Evolutionary conservation across 768 basidiomycete species (phyloP), one percentile per base, ranked within the genome.

Genomic region (Hygrocybe coccinea): DNA sequence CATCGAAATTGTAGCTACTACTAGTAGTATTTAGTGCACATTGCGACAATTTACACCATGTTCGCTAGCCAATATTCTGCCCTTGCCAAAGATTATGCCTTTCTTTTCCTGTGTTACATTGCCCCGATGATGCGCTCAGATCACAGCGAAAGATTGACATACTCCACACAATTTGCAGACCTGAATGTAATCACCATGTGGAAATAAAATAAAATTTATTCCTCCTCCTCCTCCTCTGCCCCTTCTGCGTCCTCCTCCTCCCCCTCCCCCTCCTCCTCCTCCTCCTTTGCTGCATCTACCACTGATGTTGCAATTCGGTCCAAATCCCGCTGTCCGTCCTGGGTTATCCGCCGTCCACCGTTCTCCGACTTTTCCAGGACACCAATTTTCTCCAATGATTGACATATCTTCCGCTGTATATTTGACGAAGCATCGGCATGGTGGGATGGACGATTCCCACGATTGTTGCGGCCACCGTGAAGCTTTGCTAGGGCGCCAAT

Each of bases 321-420:
- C 74, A 95, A 79, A 71, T 97, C 94, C 66, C 94, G 87, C 74
- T 92, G 90, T 60, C 95, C 95, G 69, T 97, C 95, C 76, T 97
- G 95, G 70, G 85, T 86, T 71, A 98, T 95, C 77, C 91, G 85
- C 67, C 97, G 86, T 59, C 95, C 95, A 64, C 95, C 97, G 68
- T 95, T 93, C 43, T 89, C 85, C 58, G 89, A 84, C 75, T 87
- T 81, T 78, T 98, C 97, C 66, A 98, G 80, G 56, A 98, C 97
- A 67, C 95, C 95, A 68, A 99, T 97, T 82, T 95, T 97, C 82
- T 97, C 95, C 64, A 98, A 79, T 45, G 93, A 85, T 77, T 99
- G 95, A 77, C 95, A 93, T 63, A 97, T 77, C 76, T 90, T 94
- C 69, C 95, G 89, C 75, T 97, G 93, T 50, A 97, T 90, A 55